A percentile compares a stretch with the other conserved stretches of the same genome.
These are phyloP conservation scores for Gossypium herbaceum DNA, from an alignment of 345 rosid species.

Conservation along the genomic window DNA sequence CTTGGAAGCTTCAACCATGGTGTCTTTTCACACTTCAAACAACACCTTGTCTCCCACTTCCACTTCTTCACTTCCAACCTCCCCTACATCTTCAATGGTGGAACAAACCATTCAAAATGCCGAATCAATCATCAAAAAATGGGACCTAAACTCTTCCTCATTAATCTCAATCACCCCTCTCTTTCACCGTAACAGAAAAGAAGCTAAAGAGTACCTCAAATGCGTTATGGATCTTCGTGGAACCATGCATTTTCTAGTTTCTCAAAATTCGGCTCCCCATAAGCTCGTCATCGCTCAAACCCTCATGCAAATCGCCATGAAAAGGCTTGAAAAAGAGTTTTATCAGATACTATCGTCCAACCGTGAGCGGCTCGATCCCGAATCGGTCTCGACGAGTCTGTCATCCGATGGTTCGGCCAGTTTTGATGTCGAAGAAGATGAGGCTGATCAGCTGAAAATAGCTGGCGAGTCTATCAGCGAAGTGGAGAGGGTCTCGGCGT, in stretches of 20 bases:
- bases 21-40: neutral
- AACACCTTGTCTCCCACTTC: neutral
- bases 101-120: conserved; percentile 47
- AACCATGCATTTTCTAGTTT: conserved; percentile 53
- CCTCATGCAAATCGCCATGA: conserved; percentile 66
- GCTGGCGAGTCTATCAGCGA: conserved; percentile 35
- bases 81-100: conserved; percentile 27
- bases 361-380: conserved; percentile 42
- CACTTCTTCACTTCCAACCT: conserved; percentile 28
- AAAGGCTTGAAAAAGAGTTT: conserved; percentile 59
- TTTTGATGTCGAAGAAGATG: conserved; percentile 23
- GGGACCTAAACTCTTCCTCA: conserved; percentile 46
- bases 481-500: conserved; percentile 34
- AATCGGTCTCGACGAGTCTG: conserved; percentile 46
- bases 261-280: conserved; percentile 33
- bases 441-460: conserved; percentile 33
- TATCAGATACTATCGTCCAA: conserved; percentile 38
- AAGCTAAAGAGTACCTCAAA: conserved; percentile 47
- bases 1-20: neutral
- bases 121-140: conserved; percentile 48
- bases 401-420: conserved; percentile 42
- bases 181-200: conserved; percentile 38
- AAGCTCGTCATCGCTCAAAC: conserved; percentile 55
- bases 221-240: conserved; percentile 37
- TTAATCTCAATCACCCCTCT: conserved; percentile 30